Evolutionary conservation across 768 basidiomycete species (phyloP).

Genomic region (Russula vinacea): DNA sequence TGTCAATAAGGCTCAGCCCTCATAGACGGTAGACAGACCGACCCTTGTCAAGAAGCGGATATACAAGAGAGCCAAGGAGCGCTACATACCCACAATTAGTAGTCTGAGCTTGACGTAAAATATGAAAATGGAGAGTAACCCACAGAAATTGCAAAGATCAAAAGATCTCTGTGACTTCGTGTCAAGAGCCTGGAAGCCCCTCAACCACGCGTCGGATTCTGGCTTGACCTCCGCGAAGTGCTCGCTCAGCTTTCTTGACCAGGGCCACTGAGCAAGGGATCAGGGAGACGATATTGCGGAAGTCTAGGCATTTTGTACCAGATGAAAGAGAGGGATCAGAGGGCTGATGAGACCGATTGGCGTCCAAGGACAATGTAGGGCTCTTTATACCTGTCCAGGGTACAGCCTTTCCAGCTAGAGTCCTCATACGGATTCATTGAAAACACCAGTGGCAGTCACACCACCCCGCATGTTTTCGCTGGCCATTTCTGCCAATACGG

Average conservation of each 20-base stretch:
- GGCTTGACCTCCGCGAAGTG: constrained; percentile 38
- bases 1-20: neutral
- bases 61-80: constrained; percentile 15
- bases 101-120: neutral
- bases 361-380: neutral
- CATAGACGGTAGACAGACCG: neutral
- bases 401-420: neutral
- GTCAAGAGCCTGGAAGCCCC: constrained; percentile 40
- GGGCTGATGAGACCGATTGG: too few species aligned
- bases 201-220: constrained; percentile 41
- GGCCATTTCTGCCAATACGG: too few species aligned
- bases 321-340: neutral
- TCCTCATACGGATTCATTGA: neutral
- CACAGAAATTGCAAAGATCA: constrained; percentile 40
- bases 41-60: constrained; percentile 14
- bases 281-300: constrained; percentile 35
- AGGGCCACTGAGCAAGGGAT: constrained; percentile 47
- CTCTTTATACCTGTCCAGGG: constrained; percentile 3
- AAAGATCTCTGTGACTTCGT: constrained; percentile 41
- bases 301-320: constrained; percentile 5
- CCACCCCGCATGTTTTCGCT: neutral
- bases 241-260: constrained; percentile 42
- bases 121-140: too few species aligned
- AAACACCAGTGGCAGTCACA: too few species aligned
- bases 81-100: neutral